Evolutionary conservation across 116 monocot genomes (phyloP).

Genomic region (Posidonia oceanica): DNA sequence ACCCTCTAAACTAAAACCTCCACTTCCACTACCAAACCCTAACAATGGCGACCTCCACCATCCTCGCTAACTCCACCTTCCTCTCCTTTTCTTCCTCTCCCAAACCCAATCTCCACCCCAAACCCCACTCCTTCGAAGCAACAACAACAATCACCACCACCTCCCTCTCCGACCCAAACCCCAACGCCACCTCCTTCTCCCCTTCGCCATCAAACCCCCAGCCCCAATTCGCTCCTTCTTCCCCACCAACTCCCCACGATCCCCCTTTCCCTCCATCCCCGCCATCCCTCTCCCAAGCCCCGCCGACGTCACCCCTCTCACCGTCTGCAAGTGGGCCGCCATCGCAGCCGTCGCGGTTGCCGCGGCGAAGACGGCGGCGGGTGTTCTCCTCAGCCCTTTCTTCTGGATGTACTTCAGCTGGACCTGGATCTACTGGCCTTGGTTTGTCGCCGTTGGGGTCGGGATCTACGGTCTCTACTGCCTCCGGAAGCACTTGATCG

Average conservation of each 20-base stretch:
- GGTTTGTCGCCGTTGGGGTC: conserved; percentile 26
- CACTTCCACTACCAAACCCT: neutral
- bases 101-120: neutral
- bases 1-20: neutral
- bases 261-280: conserved; percentile 1
- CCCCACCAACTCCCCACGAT: neutral
- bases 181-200: neutral
- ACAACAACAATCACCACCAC: conserved; percentile 6
- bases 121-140: neutral
- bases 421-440: conserved; percentile 75
- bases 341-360: conserved; percentile 26
- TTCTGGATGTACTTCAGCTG: conserved; percentile 77
- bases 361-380: conserved; percentile 12
- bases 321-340: conserved; percentile 53
- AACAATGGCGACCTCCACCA: conserved; percentile 4
- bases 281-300: conserved; percentile 8
- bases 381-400: conserved; percentile 39
- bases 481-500: conserved; percentile 20
- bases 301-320: conserved; percentile 35
- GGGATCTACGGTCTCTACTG: conserved; percentile 33
- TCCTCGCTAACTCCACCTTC: conserved; percentile 10
- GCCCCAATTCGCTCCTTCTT: conserved; percentile 9
- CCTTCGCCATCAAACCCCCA: neutral
- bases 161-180: conserved; percentile 7
- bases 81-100: neutral